Percentiles rank a stretch among this genome's conserved stretches.
These are phyloP conservation scores for Scleroderma citrinum DNA, from an alignment of 768 basidiomycete species.

Conservation along the genomic window DNA sequence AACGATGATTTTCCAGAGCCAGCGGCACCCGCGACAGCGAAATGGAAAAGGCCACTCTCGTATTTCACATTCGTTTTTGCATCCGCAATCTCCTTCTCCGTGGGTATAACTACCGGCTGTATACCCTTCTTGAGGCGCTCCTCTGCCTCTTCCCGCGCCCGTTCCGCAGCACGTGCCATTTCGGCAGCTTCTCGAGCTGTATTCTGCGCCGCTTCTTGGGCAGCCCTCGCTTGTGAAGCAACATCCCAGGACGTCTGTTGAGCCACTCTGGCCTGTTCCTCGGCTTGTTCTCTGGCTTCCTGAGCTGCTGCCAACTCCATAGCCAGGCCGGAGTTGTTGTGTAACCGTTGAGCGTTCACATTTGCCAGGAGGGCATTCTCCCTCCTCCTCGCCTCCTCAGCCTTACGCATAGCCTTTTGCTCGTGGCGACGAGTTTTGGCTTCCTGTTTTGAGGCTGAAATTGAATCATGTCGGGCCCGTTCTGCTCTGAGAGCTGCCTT, in stretches of 20 bases:
- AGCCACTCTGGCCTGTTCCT: background rate
- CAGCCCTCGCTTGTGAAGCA: background rate
- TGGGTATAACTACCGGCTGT: constrained; percentile 14
- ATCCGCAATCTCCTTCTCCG: constrained; percentile 5
- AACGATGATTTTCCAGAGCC: constrained; percentile 26
- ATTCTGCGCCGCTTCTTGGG: background rate
- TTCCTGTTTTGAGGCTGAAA: background rate
- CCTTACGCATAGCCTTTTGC: background rate
- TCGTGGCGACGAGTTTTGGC: background rate
- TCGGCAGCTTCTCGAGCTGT: background rate
- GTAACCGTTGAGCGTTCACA: background rate
- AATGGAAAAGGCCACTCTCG: constrained; percentile 18
- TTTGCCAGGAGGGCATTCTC: background rate
- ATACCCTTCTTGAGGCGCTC: constrained; percentile 6
- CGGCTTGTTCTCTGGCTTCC: background rate
- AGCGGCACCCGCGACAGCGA: constrained; percentile 22
- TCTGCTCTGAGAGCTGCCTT: background rate
- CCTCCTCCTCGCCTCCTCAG: background rate
- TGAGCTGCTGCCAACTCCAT: background rate
- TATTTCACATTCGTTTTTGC: constrained; percentile 5
- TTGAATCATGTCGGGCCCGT: background rate
- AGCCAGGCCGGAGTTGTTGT: background rate
- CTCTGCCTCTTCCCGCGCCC: constrained; percentile 1
- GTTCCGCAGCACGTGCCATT: background rate
- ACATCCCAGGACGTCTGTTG: background rate